Conservation (phyloP, 2,329 filamentous ascomycete species). For the Verticillium albo-atrum region DNA sequence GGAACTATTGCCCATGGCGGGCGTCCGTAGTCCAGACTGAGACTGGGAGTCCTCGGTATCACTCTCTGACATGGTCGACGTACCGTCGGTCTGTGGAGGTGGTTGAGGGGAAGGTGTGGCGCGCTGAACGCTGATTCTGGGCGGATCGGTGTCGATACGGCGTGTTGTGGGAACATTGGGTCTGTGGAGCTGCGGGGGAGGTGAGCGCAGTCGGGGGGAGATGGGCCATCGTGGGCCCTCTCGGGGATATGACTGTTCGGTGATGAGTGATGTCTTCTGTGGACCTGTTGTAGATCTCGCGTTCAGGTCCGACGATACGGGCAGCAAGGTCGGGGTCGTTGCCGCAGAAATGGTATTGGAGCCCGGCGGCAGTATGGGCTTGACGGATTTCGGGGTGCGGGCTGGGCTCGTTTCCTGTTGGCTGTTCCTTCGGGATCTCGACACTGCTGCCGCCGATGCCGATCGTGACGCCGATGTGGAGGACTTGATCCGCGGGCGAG, state of each 20-base stretch:
- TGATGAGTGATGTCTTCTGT: slow-evolving; percentile 51
- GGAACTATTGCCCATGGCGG: slow-evolving; percentile 52
- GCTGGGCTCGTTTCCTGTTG: slow-evolving; percentile 59
- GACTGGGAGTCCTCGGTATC: slow-evolving; percentile 47
- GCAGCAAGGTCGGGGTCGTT: slow-evolving; percentile 61
- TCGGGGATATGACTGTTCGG: slow-evolving; percentile 29
- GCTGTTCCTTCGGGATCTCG: slow-evolving; percentile 55
- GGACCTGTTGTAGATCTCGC: slow-evolving; percentile 55
- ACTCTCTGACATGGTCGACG: slow-evolving; percentile 38
- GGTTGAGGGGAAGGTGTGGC: slow-evolving; percentile 42
- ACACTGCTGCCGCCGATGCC: slow-evolving; percentile 24
- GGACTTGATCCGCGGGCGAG: slow-evolving; percentile 27
- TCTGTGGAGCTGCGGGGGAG: slow-evolving; percentile 56
- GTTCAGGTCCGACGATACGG: slow-evolving; percentile 54
- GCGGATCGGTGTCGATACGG: slow-evolving; percentile 45
- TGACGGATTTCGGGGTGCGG: slow-evolving; percentile 43
- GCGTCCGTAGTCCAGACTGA: slow-evolving; percentile 54
- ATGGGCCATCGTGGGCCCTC: slow-evolving; percentile 69
- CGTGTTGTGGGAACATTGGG: slow-evolving; percentile 38
- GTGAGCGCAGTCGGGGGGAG: slow-evolving; percentile 73
- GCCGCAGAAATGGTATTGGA: slow-evolving; percentile 66
- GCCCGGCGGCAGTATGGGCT: slow-evolving; percentile 57
- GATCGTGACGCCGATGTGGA: slow-evolving; percentile 22
- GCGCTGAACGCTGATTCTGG: slow-evolving; percentile 49
- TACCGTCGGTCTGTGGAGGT: slow-evolving; percentile 20